These are phyloP conservation scores for Phytopythium helicoides DNA, from an alignment of 352 stramenopile species.

Conservation along the genomic window DNA sequence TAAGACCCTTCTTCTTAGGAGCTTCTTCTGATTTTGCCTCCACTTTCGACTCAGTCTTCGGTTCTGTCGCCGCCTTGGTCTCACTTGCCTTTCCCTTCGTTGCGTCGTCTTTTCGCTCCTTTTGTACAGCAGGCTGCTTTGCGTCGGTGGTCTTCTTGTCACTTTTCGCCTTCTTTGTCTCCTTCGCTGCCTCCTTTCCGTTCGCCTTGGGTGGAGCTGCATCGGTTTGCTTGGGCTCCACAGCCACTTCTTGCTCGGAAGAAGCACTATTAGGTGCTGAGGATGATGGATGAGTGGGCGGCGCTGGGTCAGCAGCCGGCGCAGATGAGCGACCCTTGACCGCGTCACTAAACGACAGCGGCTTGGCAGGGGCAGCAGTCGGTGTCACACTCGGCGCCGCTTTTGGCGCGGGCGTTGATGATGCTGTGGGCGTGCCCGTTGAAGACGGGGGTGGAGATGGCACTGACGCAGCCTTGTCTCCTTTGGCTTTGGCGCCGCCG, in stretches of 20 bases:
- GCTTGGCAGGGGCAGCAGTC: slow-evolving; percentile 28
- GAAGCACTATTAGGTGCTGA: neutral
- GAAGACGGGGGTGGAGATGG: slow-evolving; percentile 2
- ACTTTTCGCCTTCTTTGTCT: slow-evolving; percentile 20
- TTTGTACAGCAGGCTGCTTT: neutral
- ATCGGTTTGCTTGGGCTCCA: slow-evolving; percentile 19
- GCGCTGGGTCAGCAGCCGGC: slow-evolving; percentile 5
- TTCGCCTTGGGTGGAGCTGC: slow-evolving; percentile 2
- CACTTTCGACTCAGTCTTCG: slow-evolving; percentile 8
- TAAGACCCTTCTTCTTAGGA: slow-evolving; percentile 67
- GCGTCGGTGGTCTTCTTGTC: slow-evolving; percentile 7
- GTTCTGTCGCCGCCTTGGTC: neutral
- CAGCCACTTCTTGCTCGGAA: neutral
- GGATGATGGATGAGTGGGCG: slow-evolving; percentile 6
- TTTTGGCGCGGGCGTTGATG: slow-evolving; percentile 5
- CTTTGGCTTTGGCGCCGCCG: slow-evolving; percentile 18
- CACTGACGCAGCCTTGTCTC: slow-evolving; percentile 5
- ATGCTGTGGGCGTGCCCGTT: slow-evolving; percentile 9
- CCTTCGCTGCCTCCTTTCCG: slow-evolving; percentile 21
- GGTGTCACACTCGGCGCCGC: slow-evolving; percentile 8
- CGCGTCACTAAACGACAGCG: slow-evolving; percentile 70
- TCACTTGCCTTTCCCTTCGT: slow-evolving; percentile 4
- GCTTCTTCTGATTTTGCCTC: slow-evolving; percentile 11
- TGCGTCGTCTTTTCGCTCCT: too few relatives aligned
- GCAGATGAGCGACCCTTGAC: slow-evolving; percentile 46